phyloP scores from a whole-genome alignment of 202 grass and related monocot species.

The Hordeum pubiflorum region DNA sequence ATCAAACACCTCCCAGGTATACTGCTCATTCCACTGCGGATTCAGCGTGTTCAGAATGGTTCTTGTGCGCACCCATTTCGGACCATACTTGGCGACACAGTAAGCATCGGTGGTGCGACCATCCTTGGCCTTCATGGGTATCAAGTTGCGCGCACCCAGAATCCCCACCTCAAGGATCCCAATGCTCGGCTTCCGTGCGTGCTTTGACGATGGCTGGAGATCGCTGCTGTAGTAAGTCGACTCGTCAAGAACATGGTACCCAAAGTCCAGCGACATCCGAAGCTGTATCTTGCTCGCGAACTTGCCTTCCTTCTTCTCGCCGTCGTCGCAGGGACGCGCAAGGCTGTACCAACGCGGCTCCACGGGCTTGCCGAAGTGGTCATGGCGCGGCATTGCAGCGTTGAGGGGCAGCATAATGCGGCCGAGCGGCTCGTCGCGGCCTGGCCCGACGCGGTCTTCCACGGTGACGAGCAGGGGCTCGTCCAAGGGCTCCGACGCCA shows the following conservation, averaged over 20 bases:
- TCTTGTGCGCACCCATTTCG: slow-evolving; percentile 91
- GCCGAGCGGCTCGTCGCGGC: slow-evolving; percentile 70
- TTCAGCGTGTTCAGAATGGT: slow-evolving; percentile 68
- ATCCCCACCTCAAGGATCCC: slow-evolving; percentile 90
- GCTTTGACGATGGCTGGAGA: slow-evolving; percentile 72
- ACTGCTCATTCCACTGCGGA: slow-evolving; percentile 95
- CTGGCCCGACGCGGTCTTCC: slow-evolving; percentile 65
- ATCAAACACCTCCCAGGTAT: slow-evolving; percentile 98
- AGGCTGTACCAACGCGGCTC: slow-evolving; percentile 77
- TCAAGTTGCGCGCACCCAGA: slow-evolving; percentile 68
- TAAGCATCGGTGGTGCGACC: slow-evolving; percentile 75
- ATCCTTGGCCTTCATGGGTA: slow-evolving; percentile 85
- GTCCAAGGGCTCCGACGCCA: slow-evolving; percentile 78
- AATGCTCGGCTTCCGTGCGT: slow-evolving; percentile 62
- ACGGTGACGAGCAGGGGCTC: slow-evolving; percentile 74
- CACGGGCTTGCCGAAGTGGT: slow-evolving; percentile 62
- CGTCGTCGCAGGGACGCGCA: slow-evolving; percentile 33
- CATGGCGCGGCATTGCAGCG: slow-evolving; percentile 36
- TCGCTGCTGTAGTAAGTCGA: slow-evolving; percentile 95
- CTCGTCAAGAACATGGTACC: slow-evolving; percentile 94
- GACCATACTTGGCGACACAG: slow-evolving; percentile 88
- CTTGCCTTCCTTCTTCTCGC: slow-evolving; percentile 63
- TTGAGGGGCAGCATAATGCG: slow-evolving; percentile 60
- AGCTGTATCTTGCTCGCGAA: slow-evolving; percentile 86
- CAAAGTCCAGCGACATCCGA: slow-evolving; percentile 66